These are phyloP conservation scores for Neurospora sp. DNA, from an alignment of 495 filamentous ascomycete species.

Conservation along the genomic window DNA sequence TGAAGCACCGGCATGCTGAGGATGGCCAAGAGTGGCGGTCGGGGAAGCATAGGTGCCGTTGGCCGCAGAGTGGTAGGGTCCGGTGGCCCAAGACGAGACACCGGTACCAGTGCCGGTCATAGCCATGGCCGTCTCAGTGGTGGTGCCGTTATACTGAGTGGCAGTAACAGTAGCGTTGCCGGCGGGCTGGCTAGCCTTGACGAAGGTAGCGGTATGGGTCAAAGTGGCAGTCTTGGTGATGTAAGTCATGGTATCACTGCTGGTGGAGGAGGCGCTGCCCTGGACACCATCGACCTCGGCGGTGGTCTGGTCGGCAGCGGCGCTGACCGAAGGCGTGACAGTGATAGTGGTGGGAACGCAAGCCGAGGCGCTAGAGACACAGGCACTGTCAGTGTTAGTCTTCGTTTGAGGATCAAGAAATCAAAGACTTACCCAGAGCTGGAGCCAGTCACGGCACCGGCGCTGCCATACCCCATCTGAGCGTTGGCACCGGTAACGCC, in stretches of 20 bases:
- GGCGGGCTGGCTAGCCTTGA: background rate
- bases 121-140: background rate
- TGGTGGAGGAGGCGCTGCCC: background rate
- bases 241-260: background rate
- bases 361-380: background rate
- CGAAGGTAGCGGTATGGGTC: background rate
- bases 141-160: background rate
- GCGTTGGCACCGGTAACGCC: background rate
- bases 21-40: background rate
- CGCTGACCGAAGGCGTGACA: background rate
- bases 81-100: background rate
- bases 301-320: background rate
- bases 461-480: background rate
- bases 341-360: background rate
- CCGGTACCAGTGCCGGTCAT: background rate
- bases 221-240: background rate
- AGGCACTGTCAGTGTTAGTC: background rate
- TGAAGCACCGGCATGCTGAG: background rate
- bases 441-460: background rate
- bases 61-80: background rate
- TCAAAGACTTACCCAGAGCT: background rate
- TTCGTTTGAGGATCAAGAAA: background rate
- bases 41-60: background rate
- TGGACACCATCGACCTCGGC: background rate
- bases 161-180: background rate